Conservation (phyloP, 2,329 filamentous ascomycete species). For the Basipetospora chlamydospora region DNA sequence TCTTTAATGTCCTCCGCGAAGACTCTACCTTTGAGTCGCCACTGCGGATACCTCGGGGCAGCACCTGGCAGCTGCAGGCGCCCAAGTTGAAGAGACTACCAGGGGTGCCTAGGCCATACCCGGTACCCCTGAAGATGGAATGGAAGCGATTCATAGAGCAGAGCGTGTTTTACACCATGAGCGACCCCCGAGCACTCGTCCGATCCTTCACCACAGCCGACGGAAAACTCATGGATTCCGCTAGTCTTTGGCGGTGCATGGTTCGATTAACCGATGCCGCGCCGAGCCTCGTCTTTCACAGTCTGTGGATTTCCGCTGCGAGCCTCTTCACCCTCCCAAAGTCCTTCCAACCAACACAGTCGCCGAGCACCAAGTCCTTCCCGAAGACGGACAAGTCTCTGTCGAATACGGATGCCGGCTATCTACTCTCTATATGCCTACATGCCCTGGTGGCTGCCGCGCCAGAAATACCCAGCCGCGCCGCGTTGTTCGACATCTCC, state of each 20-base stretch:
- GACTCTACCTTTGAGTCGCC: slow-evolving; percentile 36
- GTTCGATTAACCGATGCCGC: slow-evolving; percentile 41
- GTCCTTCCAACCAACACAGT: slow-evolving; percentile 23
- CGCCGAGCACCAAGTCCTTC: slow-evolving; percentile 22
- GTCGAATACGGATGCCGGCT: slow-evolving; percentile 34
- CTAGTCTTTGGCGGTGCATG: slow-evolving; percentile 49
- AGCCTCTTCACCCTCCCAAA: slow-evolving; percentile 42
- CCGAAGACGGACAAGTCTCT: slow-evolving; percentile 21
- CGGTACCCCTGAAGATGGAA: slow-evolving; percentile 22
- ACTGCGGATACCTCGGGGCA: slow-evolving; percentile 4
- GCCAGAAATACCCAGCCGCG: slow-evolving; percentile 32
- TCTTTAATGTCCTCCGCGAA: slow-evolving; percentile 45
- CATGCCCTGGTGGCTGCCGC: slow-evolving; percentile 46
- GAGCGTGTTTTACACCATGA: slow-evolving; percentile 48
- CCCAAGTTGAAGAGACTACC: slow-evolving; percentile 4
- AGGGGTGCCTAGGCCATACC: slow-evolving; percentile 10
- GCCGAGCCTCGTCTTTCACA: slow-evolving; percentile 46
- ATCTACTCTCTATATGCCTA: slow-evolving; percentile 43
- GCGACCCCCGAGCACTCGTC: slow-evolving; percentile 38
- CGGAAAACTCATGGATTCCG: slow-evolving; percentile 41
- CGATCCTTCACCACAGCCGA: slow-evolving; percentile 42
- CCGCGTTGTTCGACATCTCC: slow-evolving; percentile 43
- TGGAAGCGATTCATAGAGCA: slow-evolving; percentile 51
- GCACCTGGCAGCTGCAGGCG: slow-evolving; percentile 4
- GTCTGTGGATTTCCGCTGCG: slow-evolving; percentile 47